These are phyloP conservation scores for Immersiella caudata DNA, from an alignment of 495 filamentous ascomycete species.

Conservation along the genomic window DNA sequence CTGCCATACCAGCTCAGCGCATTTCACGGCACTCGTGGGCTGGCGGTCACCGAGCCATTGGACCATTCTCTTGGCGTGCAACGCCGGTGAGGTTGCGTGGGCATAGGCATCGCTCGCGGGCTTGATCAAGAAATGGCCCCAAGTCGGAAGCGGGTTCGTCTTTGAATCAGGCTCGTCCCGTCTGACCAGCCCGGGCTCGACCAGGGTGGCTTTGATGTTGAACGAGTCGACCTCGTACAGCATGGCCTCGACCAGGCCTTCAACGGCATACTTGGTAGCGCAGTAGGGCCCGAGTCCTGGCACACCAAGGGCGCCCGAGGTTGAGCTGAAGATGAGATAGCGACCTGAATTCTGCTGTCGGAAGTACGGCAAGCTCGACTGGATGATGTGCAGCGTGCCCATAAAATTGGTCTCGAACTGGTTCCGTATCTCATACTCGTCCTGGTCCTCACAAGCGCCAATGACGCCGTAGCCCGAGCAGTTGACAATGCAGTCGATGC, in stretches of 20 bases:
- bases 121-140: slow-evolving; percentile 91
- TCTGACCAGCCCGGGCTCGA: slow-evolving; percentile 86
- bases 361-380: slow-evolving; percentile 87
- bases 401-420: slow-evolving; percentile 98
- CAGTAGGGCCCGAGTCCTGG: slow-evolving; percentile 93
- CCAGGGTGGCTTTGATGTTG: slow-evolving; percentile 87
- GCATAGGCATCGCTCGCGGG: slow-evolving; percentile 80
- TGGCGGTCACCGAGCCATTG: slow-evolving; percentile 92
- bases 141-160: slow-evolving; percentile 66
- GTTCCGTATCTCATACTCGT: slow-evolving; percentile 89
- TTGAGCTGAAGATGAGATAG: slow-evolving; percentile 93
- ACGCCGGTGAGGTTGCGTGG: slow-evolving; percentile 72
- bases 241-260: slow-evolving; percentile 93
- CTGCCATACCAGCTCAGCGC: slow-evolving; percentile 96
- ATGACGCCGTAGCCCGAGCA: slow-evolving; percentile 93
- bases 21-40: slow-evolving; percentile 88
- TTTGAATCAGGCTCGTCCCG: slow-evolving; percentile 64
- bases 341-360: slow-evolving; percentile 70
- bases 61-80: slow-evolving; percentile 91
- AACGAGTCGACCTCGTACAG: slow-evolving; percentile 91
- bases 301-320: slow-evolving; percentile 83
- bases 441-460: slow-evolving; percentile 94
- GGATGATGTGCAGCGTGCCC: slow-evolving; percentile 90
- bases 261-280: slow-evolving; percentile 94
- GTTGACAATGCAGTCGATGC: slow-evolving; percentile 87